Percentiles rank a stretch among this genome's conserved stretches.
phyloP scores from a whole-genome alignment of 306 rosid genomes.

The Lathyrus aphaca region DNA sequence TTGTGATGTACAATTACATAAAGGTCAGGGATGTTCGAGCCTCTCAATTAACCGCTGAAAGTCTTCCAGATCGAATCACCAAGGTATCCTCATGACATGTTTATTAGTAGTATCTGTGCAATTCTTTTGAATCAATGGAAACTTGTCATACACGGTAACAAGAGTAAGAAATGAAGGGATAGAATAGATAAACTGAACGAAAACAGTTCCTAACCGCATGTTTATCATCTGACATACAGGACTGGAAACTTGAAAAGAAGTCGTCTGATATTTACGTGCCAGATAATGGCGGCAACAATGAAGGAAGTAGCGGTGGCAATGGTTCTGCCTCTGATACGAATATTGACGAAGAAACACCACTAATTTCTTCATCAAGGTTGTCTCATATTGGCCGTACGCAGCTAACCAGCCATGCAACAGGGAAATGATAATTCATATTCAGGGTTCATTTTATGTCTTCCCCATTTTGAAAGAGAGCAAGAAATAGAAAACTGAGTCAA shows the following conservation, averaged over 20 bases:
- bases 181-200: background rate
- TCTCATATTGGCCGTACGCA: conserved; percentile 76
- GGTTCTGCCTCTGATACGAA: conserved; percentile 48
- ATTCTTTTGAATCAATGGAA: background rate
- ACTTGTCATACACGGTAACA: conserved; percentile 16
- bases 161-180: conserved; percentile 12
- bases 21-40: conserved; percentile 92
- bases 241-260: conserved; percentile 92
- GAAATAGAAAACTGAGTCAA: conserved; percentile 31
- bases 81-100: conserved; percentile 56
- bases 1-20: conserved; percentile 90
- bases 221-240: conserved; percentile 51
- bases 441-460: conserved; percentile 11
- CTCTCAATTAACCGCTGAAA: conserved; percentile 65
- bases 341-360: conserved; percentile 72
- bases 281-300: conserved; percentile 37
- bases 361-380: conserved; percentile 76
- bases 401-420: conserved; percentile 52
- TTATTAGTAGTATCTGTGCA: background rate
- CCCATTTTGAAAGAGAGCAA: conserved; percentile 19
- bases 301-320: conserved; percentile 42
- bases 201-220: background rate
- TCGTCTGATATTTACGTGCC: conserved; percentile 67
- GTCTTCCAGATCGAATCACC: conserved; percentile 62
- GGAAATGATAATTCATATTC: conserved; percentile 39